Evolutionary conservation across 192 early-diverging fungal species (phyloP).

Genomic region (Coemansia sp.): DNA sequence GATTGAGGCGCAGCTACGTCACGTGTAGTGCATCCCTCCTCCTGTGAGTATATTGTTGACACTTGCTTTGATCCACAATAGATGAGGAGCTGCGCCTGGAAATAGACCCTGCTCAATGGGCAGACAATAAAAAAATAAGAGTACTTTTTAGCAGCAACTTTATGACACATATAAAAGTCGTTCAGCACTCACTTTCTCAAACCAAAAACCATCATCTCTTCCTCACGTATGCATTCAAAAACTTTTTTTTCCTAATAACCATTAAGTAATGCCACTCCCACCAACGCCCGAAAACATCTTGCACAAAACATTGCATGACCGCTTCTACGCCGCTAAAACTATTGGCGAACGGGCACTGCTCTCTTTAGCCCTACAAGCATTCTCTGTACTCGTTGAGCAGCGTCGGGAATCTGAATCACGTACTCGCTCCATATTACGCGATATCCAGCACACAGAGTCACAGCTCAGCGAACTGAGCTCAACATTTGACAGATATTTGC

Average conservation of each 20-base stretch:
- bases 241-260: neutral
- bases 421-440: conserved; percentile 14
- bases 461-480: conserved; percentile 13
- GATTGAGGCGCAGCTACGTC: neutral
- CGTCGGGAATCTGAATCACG: conserved; percentile 23
- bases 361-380: conserved; percentile 21
- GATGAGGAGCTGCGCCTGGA: neutral
- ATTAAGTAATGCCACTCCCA: conserved; percentile 9
- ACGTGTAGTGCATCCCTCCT: conserved; percentile 1
- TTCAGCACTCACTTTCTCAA: neutral
- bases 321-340: conserved; percentile 25
- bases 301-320: conserved; percentile 36
- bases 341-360: conserved; percentile 26
- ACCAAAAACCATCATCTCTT: neutral
- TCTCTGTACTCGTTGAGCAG: conserved; percentile 12
- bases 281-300: conserved; percentile 31
- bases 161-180: neutral
- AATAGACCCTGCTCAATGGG: neutral
- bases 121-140: neutral
- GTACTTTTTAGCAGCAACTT: neutral
- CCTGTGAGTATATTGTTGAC: neutral
- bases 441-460: conserved; percentile 28
- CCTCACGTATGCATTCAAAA: neutral
- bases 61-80: neutral
- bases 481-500: conserved; percentile 15